A percentile compares a stretch with the other conserved stretches of the same genome.
These are phyloP conservation scores for Cornus suecica DNA, from an alignment of 148 eudicot species.

Conservation along the genomic window DNA sequence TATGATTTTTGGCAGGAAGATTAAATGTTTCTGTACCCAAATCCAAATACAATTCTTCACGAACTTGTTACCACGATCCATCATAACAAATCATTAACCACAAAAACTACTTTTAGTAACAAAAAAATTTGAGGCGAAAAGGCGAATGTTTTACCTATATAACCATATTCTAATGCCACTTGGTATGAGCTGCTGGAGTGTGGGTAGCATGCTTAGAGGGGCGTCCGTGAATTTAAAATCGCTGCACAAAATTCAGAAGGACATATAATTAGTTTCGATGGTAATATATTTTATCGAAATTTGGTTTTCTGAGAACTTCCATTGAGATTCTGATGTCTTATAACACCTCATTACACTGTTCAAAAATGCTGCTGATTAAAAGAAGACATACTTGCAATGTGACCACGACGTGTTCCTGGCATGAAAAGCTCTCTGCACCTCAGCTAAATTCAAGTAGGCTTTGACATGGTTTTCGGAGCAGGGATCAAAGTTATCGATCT, in stretches of 20 bases:
- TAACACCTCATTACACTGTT: too few relatives aligned
- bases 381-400: conserved; percentile 12
- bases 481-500: conserved; percentile 26
- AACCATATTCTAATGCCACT: conserved; percentile 27
- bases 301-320: too few relatives aligned
- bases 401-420: conserved; percentile 18
- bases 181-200: conserved; percentile 20
- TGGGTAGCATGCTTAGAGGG: conserved; percentile 22
- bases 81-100: too few relatives aligned
- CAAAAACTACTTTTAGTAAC: too few relatives aligned
- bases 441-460: conserved; percentile 19
- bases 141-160: conserved; percentile 11
- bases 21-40: too few relatives aligned
- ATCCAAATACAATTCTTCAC: too few relatives aligned
- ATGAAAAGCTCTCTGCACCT: conserved; percentile 26
- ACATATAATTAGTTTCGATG: background rate
- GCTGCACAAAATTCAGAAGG: conserved; percentile 8
- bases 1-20: too few relatives aligned
- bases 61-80: too few relatives aligned
- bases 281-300: too few relatives aligned
- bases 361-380: background rate
- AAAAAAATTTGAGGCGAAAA: background rate
- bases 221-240: conserved; percentile 11
- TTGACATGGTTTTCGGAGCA: conserved; percentile 9
- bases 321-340: too few relatives aligned